Percentiles rank a stretch among this genome's conserved stretches.
These are phyloP conservation scores for Penicillium sp. DNA, from an alignment of 2,329 filamentous ascomycete species.

Conservation along the genomic window DNA sequence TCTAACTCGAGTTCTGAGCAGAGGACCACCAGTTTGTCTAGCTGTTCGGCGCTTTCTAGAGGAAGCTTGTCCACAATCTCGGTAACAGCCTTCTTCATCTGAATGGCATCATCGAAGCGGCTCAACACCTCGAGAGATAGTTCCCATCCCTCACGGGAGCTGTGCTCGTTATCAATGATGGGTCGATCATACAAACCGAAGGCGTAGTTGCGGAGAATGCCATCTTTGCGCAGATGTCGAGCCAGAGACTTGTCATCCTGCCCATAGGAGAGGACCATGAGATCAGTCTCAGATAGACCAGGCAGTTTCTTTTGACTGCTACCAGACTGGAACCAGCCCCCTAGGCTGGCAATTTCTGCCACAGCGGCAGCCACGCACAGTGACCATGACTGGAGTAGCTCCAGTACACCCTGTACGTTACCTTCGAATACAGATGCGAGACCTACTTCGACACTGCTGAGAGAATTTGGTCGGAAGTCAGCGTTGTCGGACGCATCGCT, in stretches of 20 bases:
- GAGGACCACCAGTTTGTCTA: constrained; percentile 77
- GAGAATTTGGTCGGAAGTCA: constrained; percentile 68
- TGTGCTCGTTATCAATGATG: constrained; percentile 33
- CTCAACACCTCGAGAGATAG: constrained; percentile 78
- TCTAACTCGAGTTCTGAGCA: constrained; percentile 75
- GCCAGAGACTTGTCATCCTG: constrained; percentile 49
- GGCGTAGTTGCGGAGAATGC: constrained; percentile 73
- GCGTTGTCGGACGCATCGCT: constrained; percentile 60
- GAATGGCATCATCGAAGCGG: constrained; percentile 68
- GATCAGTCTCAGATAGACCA: constrained; percentile 71
- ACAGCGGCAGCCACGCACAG: constrained; percentile 72
- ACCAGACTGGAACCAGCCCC: constrained; percentile 71
- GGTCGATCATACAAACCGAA: constrained; percentile 51
- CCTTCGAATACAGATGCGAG: constrained; percentile 79
- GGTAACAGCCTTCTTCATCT: constrained; percentile 69
- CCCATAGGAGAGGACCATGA: constrained; percentile 74
- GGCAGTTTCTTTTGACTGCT: constrained; percentile 54
- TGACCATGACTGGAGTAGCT: constrained; percentile 74
- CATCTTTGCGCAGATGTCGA: constrained; percentile 67
- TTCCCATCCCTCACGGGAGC: constrained; percentile 74
- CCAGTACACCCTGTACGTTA: constrained; percentile 71
- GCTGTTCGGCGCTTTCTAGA: constrained; percentile 64
- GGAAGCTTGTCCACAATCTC: constrained; percentile 70
- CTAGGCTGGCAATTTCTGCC: constrained; percentile 77
- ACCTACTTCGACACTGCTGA: constrained; percentile 73